Percentiles rank a stretch among this genome's conserved stretches.
Conservation (phyloP, 1,139 yeast genomes). For the Petasospora rhodanensis region DNA sequence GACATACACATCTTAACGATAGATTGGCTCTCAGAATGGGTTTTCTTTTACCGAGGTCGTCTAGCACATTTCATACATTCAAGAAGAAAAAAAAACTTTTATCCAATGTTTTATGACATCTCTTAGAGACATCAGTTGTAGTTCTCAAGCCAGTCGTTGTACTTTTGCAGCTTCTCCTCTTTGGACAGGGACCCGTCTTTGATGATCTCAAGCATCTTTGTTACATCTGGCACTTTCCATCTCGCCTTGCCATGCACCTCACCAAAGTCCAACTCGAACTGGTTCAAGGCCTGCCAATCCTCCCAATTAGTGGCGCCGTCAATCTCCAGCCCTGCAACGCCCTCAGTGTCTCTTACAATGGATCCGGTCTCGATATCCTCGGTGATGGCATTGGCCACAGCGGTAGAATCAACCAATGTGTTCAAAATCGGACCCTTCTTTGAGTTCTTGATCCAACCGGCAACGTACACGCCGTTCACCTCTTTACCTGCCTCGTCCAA, state of each 20-base stretch:
- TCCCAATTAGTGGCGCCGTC: conserved; percentile 53
- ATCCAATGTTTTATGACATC: conserved; percentile 12
- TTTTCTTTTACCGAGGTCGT: no score
- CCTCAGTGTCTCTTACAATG: conserved; percentile 5
- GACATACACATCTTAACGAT: conserved; percentile 1
- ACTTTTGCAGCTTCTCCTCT: conserved; percentile 5
- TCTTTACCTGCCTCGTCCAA: conserved; percentile 29
- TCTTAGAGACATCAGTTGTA: conserved; percentile 1
- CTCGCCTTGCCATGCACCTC: conserved; percentile 58
- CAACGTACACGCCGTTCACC: conserved; percentile 59
- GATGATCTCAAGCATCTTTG: conserved; percentile 12
- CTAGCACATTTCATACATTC: conserved; percentile 4
- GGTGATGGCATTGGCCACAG: conserved; percentile 63
- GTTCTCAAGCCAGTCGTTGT: conserved; percentile 6
- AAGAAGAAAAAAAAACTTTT: no score
- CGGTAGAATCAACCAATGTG: conserved; percentile 82
- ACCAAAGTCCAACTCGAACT: conserved; percentile 32
- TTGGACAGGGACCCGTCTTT: conserved; percentile 1
- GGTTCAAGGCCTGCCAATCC: conserved; percentile 54
- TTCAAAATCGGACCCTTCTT: conserved; percentile 90
- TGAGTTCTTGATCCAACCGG: conserved; percentile 93
- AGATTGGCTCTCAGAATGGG: conserved; percentile 1
- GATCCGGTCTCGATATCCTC: conserved; percentile 42
- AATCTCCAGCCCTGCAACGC: conserved; percentile 25
- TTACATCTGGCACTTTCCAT: conserved; percentile 42